A percentile compares a stretch with the other conserved stretches of the same genome.
Conservation (phyloP, 148 eudicot genomes). For the Rhododendron molle region DNA sequence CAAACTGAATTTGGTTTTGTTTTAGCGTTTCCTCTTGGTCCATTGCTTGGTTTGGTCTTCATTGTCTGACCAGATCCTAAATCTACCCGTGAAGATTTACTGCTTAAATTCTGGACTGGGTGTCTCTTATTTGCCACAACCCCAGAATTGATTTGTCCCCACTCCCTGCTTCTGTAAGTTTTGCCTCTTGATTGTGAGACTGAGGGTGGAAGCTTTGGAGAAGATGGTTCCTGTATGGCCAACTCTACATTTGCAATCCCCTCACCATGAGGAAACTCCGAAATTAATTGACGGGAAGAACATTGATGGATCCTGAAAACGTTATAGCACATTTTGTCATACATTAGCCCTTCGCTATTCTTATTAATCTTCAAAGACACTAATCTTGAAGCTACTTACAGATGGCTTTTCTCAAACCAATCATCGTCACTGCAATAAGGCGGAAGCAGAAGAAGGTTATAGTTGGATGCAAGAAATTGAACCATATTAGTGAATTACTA, state of each 20-base stretch:
- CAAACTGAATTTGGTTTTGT: conserved; percentile 19
- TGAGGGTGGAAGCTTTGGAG: conserved; percentile 55
- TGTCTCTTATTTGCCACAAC: conserved; percentile 23
- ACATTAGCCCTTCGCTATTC: not conserved
- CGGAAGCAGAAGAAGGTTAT: conserved; percentile 3
- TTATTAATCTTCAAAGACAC: not conserved
- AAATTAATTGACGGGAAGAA: conserved; percentile 44
- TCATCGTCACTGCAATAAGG: conserved; percentile 50
- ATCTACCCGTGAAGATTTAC: conserved; percentile 15
- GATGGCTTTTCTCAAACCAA: conserved; percentile 58
- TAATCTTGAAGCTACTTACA: conserved; percentile 35
- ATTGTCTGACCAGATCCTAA: conserved; percentile 15
- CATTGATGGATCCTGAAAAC: conserved; percentile 52
- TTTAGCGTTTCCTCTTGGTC: conserved; percentile 10
- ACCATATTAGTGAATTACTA: not conserved
- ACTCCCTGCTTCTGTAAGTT: conserved; percentile 29
- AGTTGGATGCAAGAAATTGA: not conserved
- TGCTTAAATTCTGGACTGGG: conserved; percentile 33
- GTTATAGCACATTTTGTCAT: not conserved
- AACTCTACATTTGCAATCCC: conserved; percentile 18
- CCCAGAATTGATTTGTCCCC: conserved; percentile 16
- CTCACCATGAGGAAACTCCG: conserved; percentile 40
- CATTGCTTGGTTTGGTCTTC: conserved; percentile 12
- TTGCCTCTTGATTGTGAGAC: conserved; percentile 65
- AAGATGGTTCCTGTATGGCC: conserved; percentile 25